A percentile compares a stretch with the other conserved stretches of the same genome.
These are phyloP conservation scores for Ilex asprella DNA, from an alignment of 257 asterid species.

Conservation along the genomic window DNA sequence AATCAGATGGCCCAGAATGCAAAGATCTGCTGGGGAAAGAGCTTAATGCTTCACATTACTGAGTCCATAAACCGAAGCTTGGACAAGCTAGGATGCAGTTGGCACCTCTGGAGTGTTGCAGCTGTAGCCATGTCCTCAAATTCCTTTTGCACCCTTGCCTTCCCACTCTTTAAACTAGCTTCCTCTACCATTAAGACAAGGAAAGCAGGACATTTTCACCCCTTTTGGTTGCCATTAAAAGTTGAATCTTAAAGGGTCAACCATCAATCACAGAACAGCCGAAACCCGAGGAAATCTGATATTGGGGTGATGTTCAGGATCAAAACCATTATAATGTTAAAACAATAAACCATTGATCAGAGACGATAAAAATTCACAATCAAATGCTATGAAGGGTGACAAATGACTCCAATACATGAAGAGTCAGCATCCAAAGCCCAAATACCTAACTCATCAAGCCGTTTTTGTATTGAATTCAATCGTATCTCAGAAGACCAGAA, in stretches of 20 bases:
- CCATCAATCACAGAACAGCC: not conserved
- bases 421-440: constrained; percentile 72
- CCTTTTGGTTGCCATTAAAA: not conserved
- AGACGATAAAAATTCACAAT: not conserved
- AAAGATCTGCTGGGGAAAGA: too few species aligned
- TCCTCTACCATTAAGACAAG: too few species aligned
- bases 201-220: too few species aligned
- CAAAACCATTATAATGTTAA: too few species aligned
- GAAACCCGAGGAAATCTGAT: not conserved
- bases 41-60: too few species aligned
- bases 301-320: not conserved
- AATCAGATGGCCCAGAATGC: too few species aligned
- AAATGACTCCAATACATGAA: constrained; percentile 67
- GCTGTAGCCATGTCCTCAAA: too few species aligned
- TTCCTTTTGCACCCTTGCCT: too few species aligned
- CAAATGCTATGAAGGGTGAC: constrained; percentile 49
- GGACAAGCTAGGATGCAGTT: too few species aligned
- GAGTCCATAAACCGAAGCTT: too few species aligned
- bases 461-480: constrained; percentile 36
- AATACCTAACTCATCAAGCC: constrained; percentile 38
- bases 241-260: not conserved
- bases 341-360: not conserved
- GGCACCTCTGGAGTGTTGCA: too few species aligned
- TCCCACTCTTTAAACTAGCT: too few species aligned
- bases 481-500: constrained; percentile 52